Base-by-base conservation (phyloP, 2,329 filamentous ascomycete genomes). In the Fusarium hostae region DNA sequence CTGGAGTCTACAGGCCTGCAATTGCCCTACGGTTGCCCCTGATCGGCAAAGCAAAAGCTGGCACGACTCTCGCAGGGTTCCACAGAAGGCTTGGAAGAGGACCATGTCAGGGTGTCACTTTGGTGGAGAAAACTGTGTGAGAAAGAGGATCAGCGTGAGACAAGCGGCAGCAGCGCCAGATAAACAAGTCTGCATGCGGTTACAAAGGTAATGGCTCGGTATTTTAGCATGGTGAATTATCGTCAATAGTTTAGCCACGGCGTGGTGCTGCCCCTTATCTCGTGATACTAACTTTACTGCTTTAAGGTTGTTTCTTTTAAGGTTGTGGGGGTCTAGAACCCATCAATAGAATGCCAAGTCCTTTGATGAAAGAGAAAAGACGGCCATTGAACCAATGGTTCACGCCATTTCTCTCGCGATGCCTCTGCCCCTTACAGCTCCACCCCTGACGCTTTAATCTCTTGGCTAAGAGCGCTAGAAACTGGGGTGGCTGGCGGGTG, bases 291-390 rank as follows among this genome's bases (percentile, higher is more conserved):
- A 57, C 55, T 28, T 48, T 37, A 9, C 34, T 40, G 34, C 18
- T 52, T 52, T 63, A 60, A 63, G 59, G 59, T 56, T 64, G 59
- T 41, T 45, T 24, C 16, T 35, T 63, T 41, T 66, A 66, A 66
- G 52, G 44, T 66, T 66, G 54, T 24, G 39, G 52, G 62, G 63
- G 44, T 41, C 52, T 37, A 41, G 58, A 44, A 55, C 37, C 18
- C 26, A 59, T 59, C 39, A 50, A 32, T 30, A 30, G 24, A 44
- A 63, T 40, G 63, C 62, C 62, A 66, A 66, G 63, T 59, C 34
- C 34, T 48, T 44, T 58, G n/a, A 44, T 41, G 16, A 24, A 60
- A 51, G 13, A 26, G 6, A 22, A 34, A 39, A 32, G 55, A 60
- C 12, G 16, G 34, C 34, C 32, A 43, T 47, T 32, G 57, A 40